Evolutionary conservation across 345 rosid species (phyloP), one percentile per base, ranked within the genome.

Genomic region (Euclidium syriacum): DNA sequence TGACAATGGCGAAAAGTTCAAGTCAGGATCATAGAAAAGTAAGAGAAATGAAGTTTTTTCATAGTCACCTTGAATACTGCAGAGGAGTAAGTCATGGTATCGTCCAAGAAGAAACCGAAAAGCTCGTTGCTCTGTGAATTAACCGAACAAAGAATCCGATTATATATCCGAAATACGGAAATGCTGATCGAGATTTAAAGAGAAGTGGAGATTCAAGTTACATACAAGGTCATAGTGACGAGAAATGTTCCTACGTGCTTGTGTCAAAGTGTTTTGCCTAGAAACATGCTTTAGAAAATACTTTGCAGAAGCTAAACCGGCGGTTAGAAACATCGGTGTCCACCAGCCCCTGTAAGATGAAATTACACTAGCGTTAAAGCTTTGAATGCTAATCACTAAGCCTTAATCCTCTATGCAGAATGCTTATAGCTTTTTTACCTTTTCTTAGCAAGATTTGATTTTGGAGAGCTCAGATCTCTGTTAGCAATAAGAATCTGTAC

Each of bases 191-290:
- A 54, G 16, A 14, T 52, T 4, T 16, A 23, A n/a, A 39, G 10
- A 52, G 38, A 60, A n/a, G 16, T 8, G 30, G 10, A 20, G 30
- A 58, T 36, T 35, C 3, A 47, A 6, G 43, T 2, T 12, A 47
- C 58, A 12, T 82, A 89, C 98, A 88, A 92, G 76, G 80, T 92
- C 96, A 71, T 89, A 92, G 72, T 89, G 96, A 15, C 81, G 86
- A 59, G 98, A 88, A 54, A 85, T 82, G 42, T 92, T 92, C 71
- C 98, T 73, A 11, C 96, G 89, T 73, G 98, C 94, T 80, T 92
- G 98, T 35, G 90, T 89, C 15, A 89, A 76, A 11, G 89, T 85
- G 68, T 89, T 92, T 56, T 79, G 83, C 61, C 98, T 81, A 12
- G 81, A 80, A 14, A 82, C 79, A 74, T 89, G 98, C 73, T 66